Conservation (phyloP, 495 filamentous ascomycete species). For the Geoglossum glabrum region DNA sequence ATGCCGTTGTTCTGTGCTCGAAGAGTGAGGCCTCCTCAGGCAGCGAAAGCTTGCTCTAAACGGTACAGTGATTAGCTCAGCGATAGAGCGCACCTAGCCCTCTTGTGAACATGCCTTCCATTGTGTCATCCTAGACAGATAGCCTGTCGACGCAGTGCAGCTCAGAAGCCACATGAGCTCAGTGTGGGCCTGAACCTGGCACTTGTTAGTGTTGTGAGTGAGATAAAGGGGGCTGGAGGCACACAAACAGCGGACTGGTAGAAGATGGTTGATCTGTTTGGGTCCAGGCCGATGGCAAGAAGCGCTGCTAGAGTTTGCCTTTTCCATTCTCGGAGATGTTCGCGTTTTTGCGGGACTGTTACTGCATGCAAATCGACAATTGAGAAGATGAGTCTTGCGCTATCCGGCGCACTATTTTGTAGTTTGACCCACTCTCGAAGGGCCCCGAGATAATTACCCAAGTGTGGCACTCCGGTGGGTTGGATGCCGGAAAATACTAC, state of each 20-base stretch:
- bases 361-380: constrained; percentile 90
- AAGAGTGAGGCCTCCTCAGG: constrained; percentile 32
- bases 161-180: constrained; percentile 95
- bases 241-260: constrained; percentile 48
- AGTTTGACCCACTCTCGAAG: constrained; percentile 65
- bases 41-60: constrained; percentile 48
- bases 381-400: constrained; percentile 51
- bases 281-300: constrained; percentile 67
- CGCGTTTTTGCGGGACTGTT: constrained; percentile 46
- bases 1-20: constrained; percentile 28
- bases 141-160: constrained; percentile 72
- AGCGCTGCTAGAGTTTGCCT: constrained; percentile 58
- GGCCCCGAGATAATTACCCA: constrained; percentile 94
- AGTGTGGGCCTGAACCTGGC: constrained; percentile 51
- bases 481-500: constrained; percentile 91
- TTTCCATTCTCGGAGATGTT: constrained; percentile 38
- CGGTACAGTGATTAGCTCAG: background rate
- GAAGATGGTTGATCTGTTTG: constrained; percentile 57
- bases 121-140: constrained; percentile 87
- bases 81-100: background rate
- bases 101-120: constrained; percentile 53
- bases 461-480: constrained; percentile 84
- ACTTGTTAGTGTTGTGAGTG: constrained; percentile 4
- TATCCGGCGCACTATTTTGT: constrained; percentile 36
- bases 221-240: background rate